These are phyloP conservation scores for Fistulifera pelliculosa DNA, from an alignment of 108 stramenopile species.

Conservation along the genomic window DNA sequence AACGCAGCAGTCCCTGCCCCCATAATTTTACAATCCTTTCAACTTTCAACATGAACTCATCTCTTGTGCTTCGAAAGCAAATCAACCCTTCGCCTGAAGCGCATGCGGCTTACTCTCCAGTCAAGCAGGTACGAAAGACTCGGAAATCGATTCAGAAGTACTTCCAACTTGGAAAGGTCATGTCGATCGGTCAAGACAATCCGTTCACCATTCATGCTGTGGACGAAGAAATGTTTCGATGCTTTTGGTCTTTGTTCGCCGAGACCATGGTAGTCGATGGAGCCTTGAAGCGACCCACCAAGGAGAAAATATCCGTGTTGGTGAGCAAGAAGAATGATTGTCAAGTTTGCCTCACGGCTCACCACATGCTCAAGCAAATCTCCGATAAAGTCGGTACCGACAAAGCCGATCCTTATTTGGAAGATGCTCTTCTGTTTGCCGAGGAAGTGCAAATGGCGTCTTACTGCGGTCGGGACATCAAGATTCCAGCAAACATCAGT, in stretches of 20 bases:
- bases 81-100: too few relatives aligned
- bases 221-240: conserved; percentile 7
- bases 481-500: not conserved
- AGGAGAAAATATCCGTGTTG: conserved; percentile 2
- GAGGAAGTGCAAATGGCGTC: not conserved
- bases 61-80: too few relatives aligned
- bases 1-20: too few relatives aligned
- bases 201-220: conserved; percentile 3
- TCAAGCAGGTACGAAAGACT: not conserved
- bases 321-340: conserved; percentile 7
- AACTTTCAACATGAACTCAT: too few relatives aligned
- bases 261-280: conserved; percentile 9
- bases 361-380: not conserved
- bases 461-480: too few relatives aligned
- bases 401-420: not conserved
- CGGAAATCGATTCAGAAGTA: conserved; percentile 4
- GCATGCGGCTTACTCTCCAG: too few relatives aligned
- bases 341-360: conserved; percentile 2
- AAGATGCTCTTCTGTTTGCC: conserved; percentile 2
- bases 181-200: conserved; percentile 1
- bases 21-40: too few relatives aligned
- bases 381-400: not conserved
- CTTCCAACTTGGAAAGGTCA: conserved; percentile 2
- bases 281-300: not conserved
- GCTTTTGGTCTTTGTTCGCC: conserved; percentile 3